Conservation (phyloP, 129 eudicot genomes). For the carrot (Daucus carota) region DH1_v3.0 NC_030386.2:38921001-38921500, state of each 20-base stretch:
- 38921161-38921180: background rate
- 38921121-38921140: constrained; percentile 63
- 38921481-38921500: background rate
- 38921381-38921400: background rate
- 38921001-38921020: constrained; percentile 99
- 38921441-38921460: background rate
- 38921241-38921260: constrained; percentile 1
- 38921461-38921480: background rate
- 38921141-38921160: background rate
- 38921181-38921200: background rate
- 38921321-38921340: constrained; percentile 66
- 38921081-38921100: constrained; percentile 94
- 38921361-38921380: constrained; percentile 12
- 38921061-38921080: constrained; percentile 98
- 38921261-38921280: constrained; percentile 99
- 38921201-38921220: background rate
- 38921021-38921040: constrained; percentile 91
- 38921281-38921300: constrained; percentile 86
- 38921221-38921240: constrained; percentile 6
- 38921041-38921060: constrained; percentile 88
- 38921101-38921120: constrained; percentile 93
- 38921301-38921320: constrained; percentile 62
- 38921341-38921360: constrained; percentile 98
- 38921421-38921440: background rate
- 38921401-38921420: background rate